Conservation (phyloP, 306 rosid species). For the Leucaena leucocephala region DNA sequence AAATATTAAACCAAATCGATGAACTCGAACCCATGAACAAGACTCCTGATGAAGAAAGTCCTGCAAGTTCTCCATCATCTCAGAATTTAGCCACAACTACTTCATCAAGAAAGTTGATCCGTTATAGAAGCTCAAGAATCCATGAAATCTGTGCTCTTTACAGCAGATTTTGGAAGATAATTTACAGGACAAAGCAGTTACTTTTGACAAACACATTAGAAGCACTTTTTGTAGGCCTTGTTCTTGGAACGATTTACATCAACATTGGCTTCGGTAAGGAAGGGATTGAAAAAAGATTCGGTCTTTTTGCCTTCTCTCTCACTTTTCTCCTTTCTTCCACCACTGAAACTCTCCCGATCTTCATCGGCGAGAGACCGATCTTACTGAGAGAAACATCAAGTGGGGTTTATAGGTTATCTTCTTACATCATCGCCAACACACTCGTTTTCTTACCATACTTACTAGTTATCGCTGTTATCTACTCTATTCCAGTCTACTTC, state of each 20-base stretch:
- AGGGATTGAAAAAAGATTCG: slow-evolving; percentile 86
- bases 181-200: slow-evolving; percentile 76
- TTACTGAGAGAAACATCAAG: slow-evolving; percentile 81
- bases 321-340: slow-evolving; percentile 88
- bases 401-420: slow-evolving; percentile 83
- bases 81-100: not conserved
- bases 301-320: slow-evolving; percentile 86
- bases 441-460: slow-evolving; percentile 90
- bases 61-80: slow-evolving; percentile 17
- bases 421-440: slow-evolving; percentile 88
- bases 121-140: slow-evolving; percentile 70
- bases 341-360: slow-evolving; percentile 88
- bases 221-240: slow-evolving; percentile 84
- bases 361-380: slow-evolving; percentile 87
- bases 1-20: slow-evolving; percentile 58
- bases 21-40: slow-evolving; percentile 28
- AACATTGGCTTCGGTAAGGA: slow-evolving; percentile 72
- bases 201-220: slow-evolving; percentile 79
- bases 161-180: slow-evolving; percentile 77
- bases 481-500: slow-evolving; percentile 82
- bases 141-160: slow-evolving; percentile 67
- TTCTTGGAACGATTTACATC: slow-evolving; percentile 87
- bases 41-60: slow-evolving; percentile 26
- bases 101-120: slow-evolving; percentile 31
- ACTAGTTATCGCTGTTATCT: slow-evolving; percentile 67